Evolutionary conservation across 2,329 filamentous ascomycete genomes (phyloP).

Genomic region (Colletotrichum sp.): DNA sequence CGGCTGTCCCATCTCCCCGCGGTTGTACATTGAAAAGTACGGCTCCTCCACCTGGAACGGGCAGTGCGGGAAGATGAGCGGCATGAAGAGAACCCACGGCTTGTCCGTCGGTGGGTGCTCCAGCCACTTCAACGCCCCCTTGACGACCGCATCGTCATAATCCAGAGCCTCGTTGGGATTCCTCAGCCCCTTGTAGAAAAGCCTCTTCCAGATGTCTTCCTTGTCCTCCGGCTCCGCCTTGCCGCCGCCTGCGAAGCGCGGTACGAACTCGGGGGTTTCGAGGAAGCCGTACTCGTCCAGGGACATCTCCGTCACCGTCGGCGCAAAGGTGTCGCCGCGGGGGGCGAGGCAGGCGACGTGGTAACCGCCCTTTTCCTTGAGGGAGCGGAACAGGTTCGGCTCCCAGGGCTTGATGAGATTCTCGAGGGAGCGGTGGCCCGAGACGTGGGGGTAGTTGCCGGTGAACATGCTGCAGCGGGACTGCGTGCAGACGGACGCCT

Average conservation of each 20-base stretch:
- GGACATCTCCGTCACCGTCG: constrained; percentile 46
- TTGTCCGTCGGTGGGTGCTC: constrained; percentile 43
- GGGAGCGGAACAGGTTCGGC: constrained; percentile 47
- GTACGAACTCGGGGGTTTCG: constrained; percentile 37
- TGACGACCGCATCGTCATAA: constrained; percentile 48
- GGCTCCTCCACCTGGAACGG: constrained; percentile 53
- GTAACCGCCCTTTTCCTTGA: constrained; percentile 46
- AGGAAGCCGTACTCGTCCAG: constrained; percentile 50
- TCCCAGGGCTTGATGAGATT: constrained; percentile 55
- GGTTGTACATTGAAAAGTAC: constrained; percentile 51
- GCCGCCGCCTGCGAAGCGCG: constrained; percentile 28
- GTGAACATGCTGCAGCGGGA: constrained; percentile 53
- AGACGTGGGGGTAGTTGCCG: constrained; percentile 49
- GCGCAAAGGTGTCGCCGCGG: constrained; percentile 45
- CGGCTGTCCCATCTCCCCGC: constrained; percentile 26
- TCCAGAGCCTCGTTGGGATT: constrained; percentile 41
- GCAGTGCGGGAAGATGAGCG: constrained; percentile 48
- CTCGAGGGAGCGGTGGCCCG: constrained; percentile 48
- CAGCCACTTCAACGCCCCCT: constrained; percentile 46
- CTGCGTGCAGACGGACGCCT: constrained; percentile 51
- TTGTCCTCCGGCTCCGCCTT: constrained; percentile 11
- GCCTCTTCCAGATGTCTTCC: constrained; percentile 39
- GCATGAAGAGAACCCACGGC: constrained; percentile 48
- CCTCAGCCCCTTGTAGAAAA: constrained; percentile 46
- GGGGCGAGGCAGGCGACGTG: constrained; percentile 51